Evolutionary conservation across 2,329 filamentous ascomycete species (phyloP).

Genomic region (Diaporthe citri): DNA sequence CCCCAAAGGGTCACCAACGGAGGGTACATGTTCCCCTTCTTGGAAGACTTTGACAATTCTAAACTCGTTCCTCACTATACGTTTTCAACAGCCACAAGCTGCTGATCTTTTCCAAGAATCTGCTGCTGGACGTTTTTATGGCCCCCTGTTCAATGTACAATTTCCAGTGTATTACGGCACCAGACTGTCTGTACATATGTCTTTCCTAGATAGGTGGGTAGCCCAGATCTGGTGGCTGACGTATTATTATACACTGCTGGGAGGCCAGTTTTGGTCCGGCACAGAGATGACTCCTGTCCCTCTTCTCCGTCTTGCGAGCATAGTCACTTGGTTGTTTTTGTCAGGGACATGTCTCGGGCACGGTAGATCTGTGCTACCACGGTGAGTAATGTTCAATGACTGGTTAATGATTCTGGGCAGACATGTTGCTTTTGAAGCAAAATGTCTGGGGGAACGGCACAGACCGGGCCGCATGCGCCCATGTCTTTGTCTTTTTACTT

Average conservation of each 20-base stretch:
- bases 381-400: not conserved
- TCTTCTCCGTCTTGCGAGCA: not conserved
- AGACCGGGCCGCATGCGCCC: not conserved
- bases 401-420: not conserved
- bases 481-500: not conserved
- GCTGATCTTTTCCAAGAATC: not conserved
- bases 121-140: constrained; percentile 53
- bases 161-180: constrained; percentile 40
- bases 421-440: not conserved
- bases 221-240: constrained; percentile 33
- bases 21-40: not conserved
- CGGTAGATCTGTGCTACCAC: not conserved
- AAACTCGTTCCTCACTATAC: constrained; percentile 27
- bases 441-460: not conserved
- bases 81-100: constrained; percentile 13
- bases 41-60: constrained; percentile 28
- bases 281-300: constrained; percentile 19
- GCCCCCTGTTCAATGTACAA: constrained; percentile 47
- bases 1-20: not conserved
- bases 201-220: constrained; percentile 40
- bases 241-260: constrained; percentile 46
- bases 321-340: not conserved
- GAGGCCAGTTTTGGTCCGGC: constrained; percentile 57
- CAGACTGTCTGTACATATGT: constrained; percentile 45
- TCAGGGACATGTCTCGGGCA: not conserved